Percentiles rank a stretch among this genome's conserved stretches.
Evolutionary conservation across 768 basidiomycete species (phyloP).

Genomic region (Lentinula sp.): DNA sequence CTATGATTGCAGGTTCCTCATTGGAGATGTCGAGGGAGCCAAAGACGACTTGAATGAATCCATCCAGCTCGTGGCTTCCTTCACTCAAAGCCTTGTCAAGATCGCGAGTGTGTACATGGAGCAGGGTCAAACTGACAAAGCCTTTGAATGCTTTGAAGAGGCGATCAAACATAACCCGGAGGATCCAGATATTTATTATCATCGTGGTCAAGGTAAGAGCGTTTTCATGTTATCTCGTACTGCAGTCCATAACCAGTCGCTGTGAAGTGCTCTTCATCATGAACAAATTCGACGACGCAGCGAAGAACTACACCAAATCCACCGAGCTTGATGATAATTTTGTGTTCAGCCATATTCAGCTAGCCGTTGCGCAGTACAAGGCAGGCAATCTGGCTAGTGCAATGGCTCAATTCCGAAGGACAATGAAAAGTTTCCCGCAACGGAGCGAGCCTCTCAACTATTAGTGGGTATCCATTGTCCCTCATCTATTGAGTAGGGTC

Average conservation of each 20-base stretch:
- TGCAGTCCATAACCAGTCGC: background rate
- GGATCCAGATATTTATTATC: conserved; percentile 97
- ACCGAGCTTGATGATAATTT: conserved; percentile 82
- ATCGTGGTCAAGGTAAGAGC: conserved; percentile 85
- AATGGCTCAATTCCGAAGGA: conserved; percentile 87
- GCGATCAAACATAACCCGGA: conserved; percentile 77
- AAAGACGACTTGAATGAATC: conserved; percentile 79
- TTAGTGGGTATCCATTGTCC: conserved; percentile 54
- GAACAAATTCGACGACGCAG: conserved; percentile 80
- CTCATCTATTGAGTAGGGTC: background rate
- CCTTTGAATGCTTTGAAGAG: conserved; percentile 88
- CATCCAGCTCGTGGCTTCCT: conserved; percentile 55
- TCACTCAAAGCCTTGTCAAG: conserved; percentile 92
- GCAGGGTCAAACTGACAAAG: conserved; percentile 70
- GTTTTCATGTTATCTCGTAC: background rate
- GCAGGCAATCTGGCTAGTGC: conserved; percentile 66
- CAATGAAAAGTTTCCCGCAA: conserved; percentile 79
- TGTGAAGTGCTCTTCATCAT: conserved; percentile 86
- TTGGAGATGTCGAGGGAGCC: conserved; percentile 75
- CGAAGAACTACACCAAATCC: conserved; percentile 87
- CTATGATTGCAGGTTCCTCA: conserved; percentile 63
- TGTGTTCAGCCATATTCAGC: conserved; percentile 96
- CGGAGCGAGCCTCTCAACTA: conserved; percentile 91
- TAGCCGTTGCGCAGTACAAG: conserved; percentile 98
- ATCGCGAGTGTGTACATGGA: conserved; percentile 98